A percentile compares a stretch with the other conserved stretches of the same genome.
These are phyloP conservation scores for Ogataea naganishii DNA, from an alignment of 805 yeast species.

Conservation along the genomic window DNA sequence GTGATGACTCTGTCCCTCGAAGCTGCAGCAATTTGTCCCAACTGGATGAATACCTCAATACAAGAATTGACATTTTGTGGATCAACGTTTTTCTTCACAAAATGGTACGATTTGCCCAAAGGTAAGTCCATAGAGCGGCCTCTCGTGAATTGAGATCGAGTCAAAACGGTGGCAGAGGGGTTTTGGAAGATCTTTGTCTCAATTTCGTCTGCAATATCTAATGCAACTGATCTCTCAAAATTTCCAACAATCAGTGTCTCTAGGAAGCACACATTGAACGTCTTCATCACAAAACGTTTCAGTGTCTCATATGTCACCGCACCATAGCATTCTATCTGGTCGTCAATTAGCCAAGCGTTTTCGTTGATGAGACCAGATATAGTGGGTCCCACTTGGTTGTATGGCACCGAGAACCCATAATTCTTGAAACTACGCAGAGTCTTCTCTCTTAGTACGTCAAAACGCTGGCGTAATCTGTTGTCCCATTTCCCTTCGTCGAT, in stretches of 20 bases:
- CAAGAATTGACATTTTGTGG: constrained; percentile 73
- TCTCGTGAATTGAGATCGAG: constrained; percentile 34
- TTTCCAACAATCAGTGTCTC: constrained; percentile 82
- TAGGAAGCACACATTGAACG: constrained; percentile 51
- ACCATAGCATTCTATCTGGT: constrained; percentile 42
- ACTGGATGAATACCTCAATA: constrained; percentile 67
- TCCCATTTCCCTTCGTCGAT: constrained; percentile 14
- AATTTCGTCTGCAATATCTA: constrained; percentile 36
- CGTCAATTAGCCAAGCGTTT: constrained; percentile 55
- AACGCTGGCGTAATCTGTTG: constrained; percentile 43
- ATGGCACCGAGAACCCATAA: constrained; percentile 67
- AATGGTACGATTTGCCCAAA: constrained; percentile 31
- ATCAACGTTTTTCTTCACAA: constrained; percentile 48
- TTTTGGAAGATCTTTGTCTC: constrained; percentile 22
- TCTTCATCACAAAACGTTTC: constrained; percentile 35
- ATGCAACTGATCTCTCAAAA: constrained; percentile 43
- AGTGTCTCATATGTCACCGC: constrained; percentile 36
- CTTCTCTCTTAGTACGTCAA: constrained; percentile 59
- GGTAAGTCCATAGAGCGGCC: constrained; percentile 36
- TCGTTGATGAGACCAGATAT: constrained; percentile 64
- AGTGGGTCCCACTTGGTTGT: constrained; percentile 61
- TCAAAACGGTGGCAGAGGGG: constrained; percentile 24
- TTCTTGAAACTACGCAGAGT: constrained; percentile 55
- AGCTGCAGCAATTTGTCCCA: constrained; percentile 43
- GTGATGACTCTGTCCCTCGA: constrained; percentile 37